These are phyloP conservation scores for Diplodia scrobiculata DNA, from an alignment of 2,329 filamentous ascomycete genomes.

Conservation along the genomic window DNA sequence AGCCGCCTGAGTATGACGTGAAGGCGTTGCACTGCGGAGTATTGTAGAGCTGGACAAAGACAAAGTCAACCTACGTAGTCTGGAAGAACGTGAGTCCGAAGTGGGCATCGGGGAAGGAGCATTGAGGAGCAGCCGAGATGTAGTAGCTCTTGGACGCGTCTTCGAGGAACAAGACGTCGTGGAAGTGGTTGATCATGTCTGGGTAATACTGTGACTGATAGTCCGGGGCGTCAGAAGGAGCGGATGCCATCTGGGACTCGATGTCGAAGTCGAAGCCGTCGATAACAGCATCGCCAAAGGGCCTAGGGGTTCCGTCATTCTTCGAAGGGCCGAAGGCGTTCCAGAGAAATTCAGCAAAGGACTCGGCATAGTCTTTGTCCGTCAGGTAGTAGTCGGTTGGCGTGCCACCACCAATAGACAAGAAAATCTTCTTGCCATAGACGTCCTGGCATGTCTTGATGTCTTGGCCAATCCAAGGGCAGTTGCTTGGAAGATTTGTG, in stretches of 20 bases:
- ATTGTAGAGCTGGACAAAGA: conserved; percentile 70
- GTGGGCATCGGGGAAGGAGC: conserved; percentile 64
- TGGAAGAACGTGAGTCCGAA: conserved; percentile 59
- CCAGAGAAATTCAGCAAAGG: conserved; percentile 64
- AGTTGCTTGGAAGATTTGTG: conserved; percentile 54
- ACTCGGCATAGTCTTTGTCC: conserved; percentile 58
- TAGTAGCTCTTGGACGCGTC: conserved; percentile 55
- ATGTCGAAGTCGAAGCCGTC: conserved; percentile 81
- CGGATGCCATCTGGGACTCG: conserved; percentile 61
- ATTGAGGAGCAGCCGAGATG: conserved; percentile 70
- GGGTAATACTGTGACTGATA: conserved; percentile 50
- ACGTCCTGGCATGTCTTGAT: conserved; percentile 62
- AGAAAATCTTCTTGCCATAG: conserved; percentile 68
- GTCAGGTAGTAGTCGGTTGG: conserved; percentile 59
- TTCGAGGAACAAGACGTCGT: conserved; percentile 42
- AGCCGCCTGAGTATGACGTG: conserved; percentile 39
- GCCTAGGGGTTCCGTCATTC: conserved; percentile 56
- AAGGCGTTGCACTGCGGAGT: conserved; percentile 55
- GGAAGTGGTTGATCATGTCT: conserved; percentile 53
- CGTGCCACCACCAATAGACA: conserved; percentile 67
- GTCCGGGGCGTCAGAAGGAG: conserved; percentile 33
- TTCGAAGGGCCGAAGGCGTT: conserved; percentile 65
- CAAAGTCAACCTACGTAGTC: conserved; percentile 60
- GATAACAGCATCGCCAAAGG: conserved; percentile 66
- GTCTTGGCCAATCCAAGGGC: conserved; percentile 42